Conservation (phyloP, 345 rosid species). For the Gossypioides kirkii region DNA sequence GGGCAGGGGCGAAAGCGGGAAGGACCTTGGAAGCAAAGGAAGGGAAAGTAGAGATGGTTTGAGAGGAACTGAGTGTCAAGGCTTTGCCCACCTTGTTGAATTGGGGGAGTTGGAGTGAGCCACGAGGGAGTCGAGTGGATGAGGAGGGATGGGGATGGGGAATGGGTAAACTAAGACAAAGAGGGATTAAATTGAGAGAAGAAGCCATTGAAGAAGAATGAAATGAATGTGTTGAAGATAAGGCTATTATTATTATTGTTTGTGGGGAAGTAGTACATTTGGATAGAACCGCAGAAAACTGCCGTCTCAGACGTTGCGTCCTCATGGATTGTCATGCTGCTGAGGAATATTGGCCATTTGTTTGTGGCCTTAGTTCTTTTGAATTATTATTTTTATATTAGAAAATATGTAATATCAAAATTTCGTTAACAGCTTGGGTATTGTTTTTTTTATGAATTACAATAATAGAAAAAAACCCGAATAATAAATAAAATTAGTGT, state of each 20-base stretch:
- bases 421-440: too few species aligned
- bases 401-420: too few species aligned
- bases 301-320: neutral
- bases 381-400: too few species aligned
- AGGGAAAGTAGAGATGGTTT: conserved; percentile 41
- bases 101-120: conserved; percentile 35
- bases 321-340: neutral
- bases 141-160: conserved; percentile 22
- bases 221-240: neutral
- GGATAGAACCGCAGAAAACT: neutral
- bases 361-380: neutral
- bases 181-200: conserved; percentile 30
- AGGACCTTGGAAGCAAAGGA: conserved; percentile 34
- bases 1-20: conserved; percentile 20
- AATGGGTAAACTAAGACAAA: conserved; percentile 35
- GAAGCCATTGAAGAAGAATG: conserved; percentile 49
- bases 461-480: too few species aligned
- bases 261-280: neutral
- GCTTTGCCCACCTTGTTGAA: conserved; percentile 31
- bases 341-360: neutral
- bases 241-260: neutral
- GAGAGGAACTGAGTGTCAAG: conserved; percentile 46
- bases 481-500: too few species aligned
- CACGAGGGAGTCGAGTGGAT: conserved; percentile 24
- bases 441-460: too few species aligned